Base-by-base conservation (phyloP, 1,284 basidiomycete species). In the Lentinus polychrous region DNA sequence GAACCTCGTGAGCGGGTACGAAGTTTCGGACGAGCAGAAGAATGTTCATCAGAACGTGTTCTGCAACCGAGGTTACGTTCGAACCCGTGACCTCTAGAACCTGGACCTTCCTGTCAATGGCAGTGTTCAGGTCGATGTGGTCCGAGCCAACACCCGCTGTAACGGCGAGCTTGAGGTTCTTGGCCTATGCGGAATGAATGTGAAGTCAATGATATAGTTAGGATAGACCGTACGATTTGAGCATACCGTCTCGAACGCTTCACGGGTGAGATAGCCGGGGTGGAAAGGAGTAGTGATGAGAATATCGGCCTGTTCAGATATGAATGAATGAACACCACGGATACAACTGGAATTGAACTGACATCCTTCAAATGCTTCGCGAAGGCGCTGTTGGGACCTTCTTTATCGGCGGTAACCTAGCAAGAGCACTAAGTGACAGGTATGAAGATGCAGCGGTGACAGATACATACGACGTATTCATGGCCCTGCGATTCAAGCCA, bases 111-210 rank as follows among this genome's bases (percentile, higher is more conserved):
- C 44, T 38, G 38, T 54, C 49, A 23, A 54, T 49, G 17, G 55
- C 55, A 18, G 87, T 86, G 60, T 94, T 83, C 45, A 95, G 77
- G 65, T 94, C 91, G 58, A 94, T 83, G 69, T 91, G 89, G 70
- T 94, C 92, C 18, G 89, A 92, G 14, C 91, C 91, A 36, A 95
- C 92, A 68, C 93, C 93, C 49, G 93, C 92, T 8, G 92, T 95
- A 59, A 94, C 78, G 62, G 86, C 91, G 53, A 94, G 70, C 72
- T 92, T 94, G 59, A 96, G 79, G 58, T 94, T 93, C 68, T 84
- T 84, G 32, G 93, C 90, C 75, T 87, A 38, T 12, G 22, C 22
- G 11, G 18, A 20, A 44, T n/a, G 32, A 15, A 8, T 4, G n/a
- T n/a, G 5, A n/a, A 8, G 14, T 6, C 5, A 5, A 37, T 14